Conservation (phyloP, 2,329 filamentous ascomycete species). For the Cladophialophora chaetospira region DNA sequence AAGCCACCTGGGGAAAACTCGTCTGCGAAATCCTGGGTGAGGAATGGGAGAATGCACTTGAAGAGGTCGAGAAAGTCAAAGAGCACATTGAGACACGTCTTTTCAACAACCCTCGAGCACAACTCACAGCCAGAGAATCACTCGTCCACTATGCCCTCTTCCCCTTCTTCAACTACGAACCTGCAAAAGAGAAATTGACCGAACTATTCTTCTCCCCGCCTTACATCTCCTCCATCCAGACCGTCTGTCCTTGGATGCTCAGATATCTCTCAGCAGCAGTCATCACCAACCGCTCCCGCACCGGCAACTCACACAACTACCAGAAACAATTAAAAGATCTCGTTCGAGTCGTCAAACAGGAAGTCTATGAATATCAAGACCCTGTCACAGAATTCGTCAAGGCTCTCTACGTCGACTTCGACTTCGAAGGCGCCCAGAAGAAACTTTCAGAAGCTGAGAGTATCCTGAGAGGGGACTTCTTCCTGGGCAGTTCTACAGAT, state of each 20-base stretch:
- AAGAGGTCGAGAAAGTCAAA: constrained; percentile 87
- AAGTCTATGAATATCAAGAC: constrained; percentile 96
- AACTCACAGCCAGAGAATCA: constrained; percentile 96
- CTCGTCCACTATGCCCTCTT: constrained; percentile 98
- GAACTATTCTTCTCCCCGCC: constrained; percentile 96
- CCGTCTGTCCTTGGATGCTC: constrained; percentile 92
- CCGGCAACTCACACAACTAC: constrained; percentile 80
- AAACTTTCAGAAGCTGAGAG: constrained; percentile 85
- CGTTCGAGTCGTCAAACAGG: constrained; percentile 91
- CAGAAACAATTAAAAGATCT: constrained; percentile 99
- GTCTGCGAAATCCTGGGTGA: constrained; percentile 92
- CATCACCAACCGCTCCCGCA: constrained; percentile 84
- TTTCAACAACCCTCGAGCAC: constrained; percentile 92
- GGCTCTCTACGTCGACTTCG: constrained; percentile 92
- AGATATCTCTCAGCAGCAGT: constrained; percentile 92
- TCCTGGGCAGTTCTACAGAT: constrained; percentile 81
- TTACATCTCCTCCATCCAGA: constrained; percentile 99
- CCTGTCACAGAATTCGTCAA: constrained; percentile 95
- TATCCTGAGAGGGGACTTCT: constrained; percentile 92
- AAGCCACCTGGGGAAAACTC: constrained; percentile 96
- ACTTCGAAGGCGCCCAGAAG: constrained; percentile 94
- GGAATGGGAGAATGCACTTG: constrained; percentile 92
- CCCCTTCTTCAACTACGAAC: constrained; percentile 97
- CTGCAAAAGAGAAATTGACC: constrained; percentile 83
- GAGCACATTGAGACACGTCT: constrained; percentile 91